A percentile compares a stretch with the other conserved stretches of the same genome.
phyloP scores from a whole-genome alignment of 257 asterid species.

The Jasminum sambac region DNA sequence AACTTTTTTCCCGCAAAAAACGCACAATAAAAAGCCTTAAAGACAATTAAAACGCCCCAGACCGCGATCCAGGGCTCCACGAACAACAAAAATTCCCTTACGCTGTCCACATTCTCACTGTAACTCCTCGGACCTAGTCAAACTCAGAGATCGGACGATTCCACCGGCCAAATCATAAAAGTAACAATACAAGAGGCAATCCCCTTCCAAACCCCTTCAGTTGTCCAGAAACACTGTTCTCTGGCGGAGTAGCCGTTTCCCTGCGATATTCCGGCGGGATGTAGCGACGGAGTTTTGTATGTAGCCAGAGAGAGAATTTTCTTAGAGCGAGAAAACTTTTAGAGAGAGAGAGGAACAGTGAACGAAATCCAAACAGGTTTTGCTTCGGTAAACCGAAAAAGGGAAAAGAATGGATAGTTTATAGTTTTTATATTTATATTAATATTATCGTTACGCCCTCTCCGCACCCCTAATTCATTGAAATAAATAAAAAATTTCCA shows the following conservation, averaged over 20 bases:
- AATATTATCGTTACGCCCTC: slow-evolving; percentile 2
- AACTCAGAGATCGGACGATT: slow-evolving; percentile 62
- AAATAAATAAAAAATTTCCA: neutral
- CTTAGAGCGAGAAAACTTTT: no score
- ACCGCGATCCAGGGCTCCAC: slow-evolving; percentile 53
- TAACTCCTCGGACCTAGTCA: slow-evolving; percentile 39
- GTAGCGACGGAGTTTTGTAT: slow-evolving; percentile 21
- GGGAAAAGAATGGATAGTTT: slow-evolving; percentile 38
- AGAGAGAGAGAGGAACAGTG: slow-evolving; percentile 44
- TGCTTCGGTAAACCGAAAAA: slow-evolving; percentile 62
- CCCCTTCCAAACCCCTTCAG: slow-evolving; percentile 1
- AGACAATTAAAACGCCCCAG: slow-evolving; percentile 42
- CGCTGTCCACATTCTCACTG: slow-evolving; percentile 70
- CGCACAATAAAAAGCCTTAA: slow-evolving; percentile 18
- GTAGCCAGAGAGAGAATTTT: slow-evolving; percentile 34
- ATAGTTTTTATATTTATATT: slow-evolving; percentile 38
- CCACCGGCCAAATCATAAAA: slow-evolving; percentile 37
- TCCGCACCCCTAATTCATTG: neutral
- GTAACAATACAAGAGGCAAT: slow-evolving; percentile 24
- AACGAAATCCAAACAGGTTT: slow-evolving; percentile 50
- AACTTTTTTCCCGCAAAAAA: slow-evolving; percentile 27
- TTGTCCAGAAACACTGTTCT: slow-evolving; percentile 28
- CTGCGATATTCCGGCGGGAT: slow-evolving; percentile 49
- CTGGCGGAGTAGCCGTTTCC: slow-evolving; percentile 27
- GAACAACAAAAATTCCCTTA: slow-evolving; percentile 31